Evolutionary conservation across 441 rosid species (phyloP).

Genomic region (Adansonia rubrostipa): DNA sequence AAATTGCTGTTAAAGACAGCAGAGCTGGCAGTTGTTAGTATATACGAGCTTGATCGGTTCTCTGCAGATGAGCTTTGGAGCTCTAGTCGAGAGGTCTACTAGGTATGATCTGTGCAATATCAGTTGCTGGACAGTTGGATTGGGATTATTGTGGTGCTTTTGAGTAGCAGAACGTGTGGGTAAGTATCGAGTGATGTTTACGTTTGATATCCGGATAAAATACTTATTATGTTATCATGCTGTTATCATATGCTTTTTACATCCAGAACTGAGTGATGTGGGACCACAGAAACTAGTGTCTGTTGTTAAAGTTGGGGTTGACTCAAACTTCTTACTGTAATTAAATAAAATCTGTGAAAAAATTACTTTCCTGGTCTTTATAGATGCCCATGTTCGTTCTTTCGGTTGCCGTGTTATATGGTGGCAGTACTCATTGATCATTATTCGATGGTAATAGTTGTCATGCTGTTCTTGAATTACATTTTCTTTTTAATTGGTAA

Average conservation of each 20-base stretch:
- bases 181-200: neutral
- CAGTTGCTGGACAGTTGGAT: slow-evolving; percentile 32
- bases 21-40: slow-evolving; percentile 21
- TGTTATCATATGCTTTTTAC: no score
- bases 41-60: slow-evolving; percentile 23
- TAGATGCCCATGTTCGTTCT: neutral
- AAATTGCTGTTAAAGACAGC: slow-evolving; percentile 32
- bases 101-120: slow-evolving; percentile 9
- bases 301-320: neutral
- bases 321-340: neutral
- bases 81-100: slow-evolving; percentile 24
- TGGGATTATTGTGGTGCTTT: slow-evolving; percentile 7
- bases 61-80: slow-evolving; percentile 29
- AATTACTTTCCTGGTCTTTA: neutral
- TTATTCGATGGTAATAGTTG: neutral
- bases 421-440: neutral
- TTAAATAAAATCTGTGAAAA: neutral
- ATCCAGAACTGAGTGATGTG: slow-evolving; percentile 2
- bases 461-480: no score
- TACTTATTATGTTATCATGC: neutral
- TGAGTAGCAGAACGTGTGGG: neutral
- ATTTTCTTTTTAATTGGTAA: no score
- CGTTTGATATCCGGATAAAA: slow-evolving; percentile 21
- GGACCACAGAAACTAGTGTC: neutral
- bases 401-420: neutral